These are phyloP conservation scores for Talaromyces rugulosus DNA, from an alignment of 2,329 filamentous ascomycete genomes.

Conservation along the genomic window DNA sequence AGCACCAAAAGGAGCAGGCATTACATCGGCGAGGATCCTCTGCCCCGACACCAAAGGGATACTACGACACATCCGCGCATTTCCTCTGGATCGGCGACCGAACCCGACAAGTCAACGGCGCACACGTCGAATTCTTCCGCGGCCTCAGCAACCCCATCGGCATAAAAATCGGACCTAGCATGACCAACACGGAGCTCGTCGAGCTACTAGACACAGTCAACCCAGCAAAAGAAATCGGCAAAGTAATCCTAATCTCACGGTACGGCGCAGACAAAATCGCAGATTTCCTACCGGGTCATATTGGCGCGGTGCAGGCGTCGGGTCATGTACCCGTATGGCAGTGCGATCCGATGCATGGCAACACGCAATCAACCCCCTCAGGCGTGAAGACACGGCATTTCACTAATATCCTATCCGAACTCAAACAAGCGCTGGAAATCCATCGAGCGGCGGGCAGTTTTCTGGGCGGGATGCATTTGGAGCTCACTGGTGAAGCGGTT, in stretches of 20 bases:
- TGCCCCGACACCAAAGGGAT: conserved; percentile 52
- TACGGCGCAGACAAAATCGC: conserved; percentile 80
- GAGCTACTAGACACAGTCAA: conserved; percentile 80
- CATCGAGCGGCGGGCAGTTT: conserved; percentile 81
- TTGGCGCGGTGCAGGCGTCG: conserved; percentile 78
- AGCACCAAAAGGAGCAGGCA: conserved; percentile 21
- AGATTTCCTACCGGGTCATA: conserved; percentile 74
- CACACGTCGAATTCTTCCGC: conserved; percentile 95
- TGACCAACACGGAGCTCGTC: conserved; percentile 70
- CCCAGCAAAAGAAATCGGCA: conserved; percentile 74
- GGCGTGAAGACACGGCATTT: conserved; percentile 94
- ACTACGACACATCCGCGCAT: conserved; percentile 92
- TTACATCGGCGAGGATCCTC: conserved; percentile 21
- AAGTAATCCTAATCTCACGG: conserved; percentile 92
- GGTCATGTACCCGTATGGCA: conserved; percentile 85
- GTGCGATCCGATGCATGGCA: conserved; percentile 98
- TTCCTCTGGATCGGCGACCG: conserved; percentile 99
- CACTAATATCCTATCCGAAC: conserved; percentile 81
- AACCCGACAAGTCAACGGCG: conserved; percentile 86
- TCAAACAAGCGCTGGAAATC: conserved; percentile 76
- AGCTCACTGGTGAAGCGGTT: conserved; percentile 91
- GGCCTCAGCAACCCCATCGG: conserved; percentile 95
- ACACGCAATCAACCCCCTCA: conserved; percentile 60
- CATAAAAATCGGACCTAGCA: conserved; percentile 90
- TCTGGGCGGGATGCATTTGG: conserved; percentile 89